Percentiles rank a stretch among this genome's conserved stretches.
phyloP scores from a whole-genome alignment of 441 rosid genomes.

The Aquilaria agallochum region DNA sequence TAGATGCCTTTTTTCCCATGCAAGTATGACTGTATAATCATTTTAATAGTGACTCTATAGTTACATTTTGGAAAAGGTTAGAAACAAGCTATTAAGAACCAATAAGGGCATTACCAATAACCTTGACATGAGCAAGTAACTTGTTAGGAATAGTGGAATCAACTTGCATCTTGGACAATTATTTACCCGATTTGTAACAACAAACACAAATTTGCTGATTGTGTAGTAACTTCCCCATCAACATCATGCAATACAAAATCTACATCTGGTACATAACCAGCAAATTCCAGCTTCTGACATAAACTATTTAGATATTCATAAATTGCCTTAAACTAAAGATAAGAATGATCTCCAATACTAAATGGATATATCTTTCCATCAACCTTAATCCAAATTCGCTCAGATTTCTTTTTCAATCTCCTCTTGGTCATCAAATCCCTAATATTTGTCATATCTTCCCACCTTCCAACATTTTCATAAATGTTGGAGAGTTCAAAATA shows the following conservation, averaged over 20 bases:
- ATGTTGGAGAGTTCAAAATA: slow-evolving; percentile 40
- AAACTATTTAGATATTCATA: slow-evolving; percentile 26
- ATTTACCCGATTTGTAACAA: slow-evolving; percentile 28
- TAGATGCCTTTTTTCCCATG: too few relatives aligned
- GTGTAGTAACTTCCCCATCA: slow-evolving; percentile 46
- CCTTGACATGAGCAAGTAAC: slow-evolving; percentile 34
- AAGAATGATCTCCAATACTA: slow-evolving; percentile 36
- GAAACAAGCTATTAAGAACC: too few relatives aligned
- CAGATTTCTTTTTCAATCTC: slow-evolving; percentile 41
- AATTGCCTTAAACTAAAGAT: slow-evolving; percentile 38
- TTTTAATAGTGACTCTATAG: too few relatives aligned
- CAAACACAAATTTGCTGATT: slow-evolving; percentile 33
- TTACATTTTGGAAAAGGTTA: too few relatives aligned
- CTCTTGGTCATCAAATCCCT: slow-evolving; percentile 39
- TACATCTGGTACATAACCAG: slow-evolving; percentile 48
- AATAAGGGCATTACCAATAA: slow-evolving; percentile 29
- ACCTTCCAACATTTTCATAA: slow-evolving; percentile 48
- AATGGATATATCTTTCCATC: slow-evolving; percentile 32
- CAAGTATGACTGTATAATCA: too few relatives aligned
- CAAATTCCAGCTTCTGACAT: slow-evolving; percentile 34
- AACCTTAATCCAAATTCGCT: slow-evolving; percentile 52
- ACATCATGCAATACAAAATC: slow-evolving; percentile 42
- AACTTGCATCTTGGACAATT: slow-evolving; percentile 38
- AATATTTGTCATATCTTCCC: slow-evolving; percentile 39
- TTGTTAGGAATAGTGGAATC: slow-evolving; percentile 47